Conservation (phyloP, 352 stramenopile genomes). For the Pythium inflatum region DNA sequence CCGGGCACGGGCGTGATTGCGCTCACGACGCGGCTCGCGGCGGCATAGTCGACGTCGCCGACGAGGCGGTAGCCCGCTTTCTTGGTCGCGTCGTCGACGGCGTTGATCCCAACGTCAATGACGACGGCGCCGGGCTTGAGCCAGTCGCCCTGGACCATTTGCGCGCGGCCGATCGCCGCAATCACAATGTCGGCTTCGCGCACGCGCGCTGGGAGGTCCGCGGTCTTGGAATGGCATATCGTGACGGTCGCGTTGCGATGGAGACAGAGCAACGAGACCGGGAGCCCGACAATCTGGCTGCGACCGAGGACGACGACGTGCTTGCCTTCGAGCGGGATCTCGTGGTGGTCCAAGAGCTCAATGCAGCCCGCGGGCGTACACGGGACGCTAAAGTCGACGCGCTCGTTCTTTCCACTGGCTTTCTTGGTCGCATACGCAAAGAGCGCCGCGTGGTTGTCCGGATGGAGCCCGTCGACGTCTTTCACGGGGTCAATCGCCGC, state of each 20-base stretch:
- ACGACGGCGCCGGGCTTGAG: constrained; percentile 97
- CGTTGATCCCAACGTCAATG: constrained; percentile 99
- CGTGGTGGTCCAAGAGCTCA: constrained; percentile 92
- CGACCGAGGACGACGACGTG: constrained; percentile 97
- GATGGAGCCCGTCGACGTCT: constrained; percentile 98
- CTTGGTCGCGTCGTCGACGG: constrained; percentile 85
- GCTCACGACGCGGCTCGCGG: constrained; percentile 78
- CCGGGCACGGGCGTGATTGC: constrained; percentile 97
- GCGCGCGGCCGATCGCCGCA: constrained; percentile 92
- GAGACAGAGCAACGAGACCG: constrained; percentile 95
- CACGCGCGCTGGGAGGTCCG: constrained; percentile 79
- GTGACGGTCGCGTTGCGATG: constrained; percentile 97
- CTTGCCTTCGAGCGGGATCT: constrained; percentile 93
- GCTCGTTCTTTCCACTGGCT: constrained; percentile 35
- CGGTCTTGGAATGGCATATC: constrained; percentile 96
- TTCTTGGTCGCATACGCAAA: constrained; percentile 68
- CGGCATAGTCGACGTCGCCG: constrained; percentile 96
- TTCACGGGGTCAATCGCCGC: constrained; percentile 91
- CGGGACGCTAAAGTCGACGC: constrained; percentile 89
- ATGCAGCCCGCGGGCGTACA: constrained; percentile 98
- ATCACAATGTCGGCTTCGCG: constrained; percentile 97
- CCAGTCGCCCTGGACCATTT: constrained; percentile 95
- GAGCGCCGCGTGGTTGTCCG: constrained; percentile 95
- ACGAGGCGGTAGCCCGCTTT: constrained; percentile 93
- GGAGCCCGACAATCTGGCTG: constrained; percentile 97